Conservation (phyloP, 1,284 basidiomycete species). For the Sphaerobolus stellatus region DNA sequence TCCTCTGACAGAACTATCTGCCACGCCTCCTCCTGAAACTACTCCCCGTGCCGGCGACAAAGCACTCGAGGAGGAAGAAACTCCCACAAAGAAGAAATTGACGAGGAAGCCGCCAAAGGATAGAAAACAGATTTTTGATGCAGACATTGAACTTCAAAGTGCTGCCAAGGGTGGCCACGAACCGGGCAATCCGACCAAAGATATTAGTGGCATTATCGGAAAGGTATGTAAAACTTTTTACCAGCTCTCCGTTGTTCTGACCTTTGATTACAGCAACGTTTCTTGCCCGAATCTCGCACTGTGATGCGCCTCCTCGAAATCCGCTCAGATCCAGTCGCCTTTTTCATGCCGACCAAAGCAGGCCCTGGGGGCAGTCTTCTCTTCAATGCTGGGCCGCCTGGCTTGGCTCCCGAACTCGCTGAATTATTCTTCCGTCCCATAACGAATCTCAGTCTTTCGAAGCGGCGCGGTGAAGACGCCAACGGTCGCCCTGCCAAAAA, state of each 20-base stretch:
- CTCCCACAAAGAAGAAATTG: constrained; percentile 11
- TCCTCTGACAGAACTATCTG: constrained; percentile 67
- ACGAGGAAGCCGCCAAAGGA: constrained; percentile 32
- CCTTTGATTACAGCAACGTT: constrained; percentile 51
- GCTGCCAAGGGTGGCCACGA: constrained; percentile 55
- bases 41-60: constrained; percentile 44
- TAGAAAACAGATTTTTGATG: constrained; percentile 51
- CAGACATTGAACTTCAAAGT: constrained; percentile 79
- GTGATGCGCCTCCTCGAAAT: constrained; percentile 83
- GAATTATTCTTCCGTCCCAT: constrained; percentile 84
- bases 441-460: constrained; percentile 38
- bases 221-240: constrained; percentile 34
- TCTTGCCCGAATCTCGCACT: constrained; percentile 78
- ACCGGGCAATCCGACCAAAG: constrained; percentile 55
- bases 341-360: constrained; percentile 80
- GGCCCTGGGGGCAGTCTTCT: constrained; percentile 65
- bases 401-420: constrained; percentile 76
- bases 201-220: constrained; percentile 74
- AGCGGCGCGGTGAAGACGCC: constrained; percentile 40
- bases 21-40: constrained; percentile 63
- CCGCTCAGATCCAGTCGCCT: constrained; percentile 77
- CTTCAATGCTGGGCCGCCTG: constrained; percentile 80
- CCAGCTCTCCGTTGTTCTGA: neutral
- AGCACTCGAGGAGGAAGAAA: no score
- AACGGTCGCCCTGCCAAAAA: constrained; percentile 63